These are phyloP conservation scores for Globisporangium carolinianum DNA, from an alignment of 352 stramenopile genomes.

Conservation along the genomic window DNA sequence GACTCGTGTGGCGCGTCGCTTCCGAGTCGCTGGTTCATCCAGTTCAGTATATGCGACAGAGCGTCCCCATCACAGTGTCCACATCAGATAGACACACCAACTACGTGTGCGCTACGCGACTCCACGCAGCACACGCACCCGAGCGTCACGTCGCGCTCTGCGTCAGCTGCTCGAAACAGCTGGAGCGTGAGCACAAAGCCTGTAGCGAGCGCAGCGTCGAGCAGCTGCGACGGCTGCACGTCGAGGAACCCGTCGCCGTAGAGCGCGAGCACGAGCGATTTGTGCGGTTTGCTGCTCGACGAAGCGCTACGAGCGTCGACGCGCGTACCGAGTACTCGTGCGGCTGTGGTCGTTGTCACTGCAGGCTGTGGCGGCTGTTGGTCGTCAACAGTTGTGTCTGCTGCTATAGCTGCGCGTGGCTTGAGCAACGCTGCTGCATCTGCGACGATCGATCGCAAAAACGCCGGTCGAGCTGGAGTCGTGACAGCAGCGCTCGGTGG, in stretches of 20 bases:
- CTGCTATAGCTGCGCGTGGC: no score
- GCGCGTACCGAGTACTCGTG: background rate
- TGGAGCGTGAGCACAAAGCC: conserved; percentile 30
- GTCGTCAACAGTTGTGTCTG: background rate
- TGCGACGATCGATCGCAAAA: no score
- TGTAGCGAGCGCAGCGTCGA: conserved; percentile 6
- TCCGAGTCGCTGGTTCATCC: conserved; percentile 18
- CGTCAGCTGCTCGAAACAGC: conserved; percentile 43
- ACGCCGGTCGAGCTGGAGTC: no score
- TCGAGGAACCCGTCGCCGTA: conserved; percentile 53
- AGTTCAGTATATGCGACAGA: no score
- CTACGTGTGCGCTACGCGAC: no score
- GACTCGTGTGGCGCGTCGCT: conserved; percentile 36
- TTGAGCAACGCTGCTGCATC: no score
- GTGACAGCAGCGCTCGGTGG: no score
- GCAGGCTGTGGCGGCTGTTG: background rate
- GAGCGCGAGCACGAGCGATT: conserved; percentile 25
- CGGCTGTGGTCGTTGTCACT: background rate
- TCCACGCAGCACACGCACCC: conserved; percentile 13
- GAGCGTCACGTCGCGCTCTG: conserved; percentile 19
- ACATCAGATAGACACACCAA: background rate
- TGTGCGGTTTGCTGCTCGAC: background rate
- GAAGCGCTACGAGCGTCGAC: background rate
- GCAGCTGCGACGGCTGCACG: conserved; percentile 11
- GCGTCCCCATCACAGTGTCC: background rate